Conservation (phyloP, 2,329 filamentous ascomycete species). For the Fusarium nygamai region DNA sequence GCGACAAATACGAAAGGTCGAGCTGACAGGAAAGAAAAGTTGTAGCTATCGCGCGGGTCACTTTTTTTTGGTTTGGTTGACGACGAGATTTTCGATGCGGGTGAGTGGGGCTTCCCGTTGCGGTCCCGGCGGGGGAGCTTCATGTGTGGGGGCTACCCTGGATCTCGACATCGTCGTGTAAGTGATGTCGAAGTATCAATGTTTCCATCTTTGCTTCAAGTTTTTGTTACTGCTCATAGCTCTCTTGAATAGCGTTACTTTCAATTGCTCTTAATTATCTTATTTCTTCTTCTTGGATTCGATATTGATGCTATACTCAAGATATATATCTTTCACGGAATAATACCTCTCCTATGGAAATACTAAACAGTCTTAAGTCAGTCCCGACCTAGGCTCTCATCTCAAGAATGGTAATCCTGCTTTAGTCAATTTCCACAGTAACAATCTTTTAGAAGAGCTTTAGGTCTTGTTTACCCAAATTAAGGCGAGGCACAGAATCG, state of each 20-base stretch:
- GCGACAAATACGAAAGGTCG: conserved; percentile 20
- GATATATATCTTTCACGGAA: accelerated
- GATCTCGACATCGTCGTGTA: neutral
- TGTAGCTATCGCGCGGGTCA: conserved; percentile 11
- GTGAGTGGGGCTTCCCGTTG: conserved; percentile 35
- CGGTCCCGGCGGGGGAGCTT: conserved; percentile 29
- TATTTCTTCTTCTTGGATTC: no score
- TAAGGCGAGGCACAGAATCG: neutral
- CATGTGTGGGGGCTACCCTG: conserved; percentile 18
- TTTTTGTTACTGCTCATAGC: neutral
- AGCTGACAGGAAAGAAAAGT: neutral
- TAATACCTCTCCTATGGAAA: accelerated
- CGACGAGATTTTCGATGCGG: conserved; percentile 38
- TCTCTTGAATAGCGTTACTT: neutral
- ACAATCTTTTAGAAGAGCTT: neutral
- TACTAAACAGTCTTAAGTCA: no score
- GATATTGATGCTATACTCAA: neutral
- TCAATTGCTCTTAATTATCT: accelerated
- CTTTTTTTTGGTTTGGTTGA: conserved; percentile 28
- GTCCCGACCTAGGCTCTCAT: no score
- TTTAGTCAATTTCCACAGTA: accelerated
- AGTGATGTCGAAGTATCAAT: neutral
- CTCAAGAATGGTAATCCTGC: no score
- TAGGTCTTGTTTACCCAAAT: no score
- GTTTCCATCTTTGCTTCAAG: neutral